These are phyloP conservation scores for Psidium guajava DNA, from an alignment of 345 rosid species.

Conservation along the genomic window DNA sequence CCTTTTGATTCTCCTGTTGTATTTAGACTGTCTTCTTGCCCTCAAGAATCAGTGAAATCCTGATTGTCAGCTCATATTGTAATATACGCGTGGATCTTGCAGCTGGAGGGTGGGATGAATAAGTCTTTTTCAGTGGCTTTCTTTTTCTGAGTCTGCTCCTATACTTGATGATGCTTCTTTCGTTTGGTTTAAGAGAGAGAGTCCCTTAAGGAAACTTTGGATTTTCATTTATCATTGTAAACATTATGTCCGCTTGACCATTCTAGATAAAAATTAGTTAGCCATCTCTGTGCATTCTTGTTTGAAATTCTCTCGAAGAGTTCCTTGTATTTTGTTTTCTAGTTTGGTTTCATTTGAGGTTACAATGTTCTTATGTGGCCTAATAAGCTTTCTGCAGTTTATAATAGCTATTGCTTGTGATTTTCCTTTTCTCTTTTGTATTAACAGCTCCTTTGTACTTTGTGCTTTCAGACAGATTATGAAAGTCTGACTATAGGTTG, in stretches of 20 bases:
- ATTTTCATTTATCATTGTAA: not conserved
- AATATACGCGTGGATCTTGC: not conserved
- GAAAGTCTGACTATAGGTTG: not conserved
- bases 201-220: not conserved
- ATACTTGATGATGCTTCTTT: not conserved
- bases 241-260: not conserved
- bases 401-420: not conserved
- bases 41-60: not conserved
- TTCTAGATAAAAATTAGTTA: not conserved
- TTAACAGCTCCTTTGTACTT: not conserved
- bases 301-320: not conserved
- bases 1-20: not conserved
- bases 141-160: not conserved
- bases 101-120: not conserved
- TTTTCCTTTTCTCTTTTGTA: not conserved
- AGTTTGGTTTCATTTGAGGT: not conserved
- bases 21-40: not conserved
- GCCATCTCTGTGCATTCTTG: not conserved
- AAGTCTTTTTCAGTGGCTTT: not conserved
- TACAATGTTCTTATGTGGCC: not conserved
- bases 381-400: not conserved
- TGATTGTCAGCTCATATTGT: not conserved
- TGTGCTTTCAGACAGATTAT: not conserved
- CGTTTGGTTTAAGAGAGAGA: not conserved
- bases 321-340: not conserved